These are phyloP conservation scores for Ophiostoma sp. DNA, from an alignment of 2,329 filamentous ascomycete species.

Conservation along the genomic window DNA sequence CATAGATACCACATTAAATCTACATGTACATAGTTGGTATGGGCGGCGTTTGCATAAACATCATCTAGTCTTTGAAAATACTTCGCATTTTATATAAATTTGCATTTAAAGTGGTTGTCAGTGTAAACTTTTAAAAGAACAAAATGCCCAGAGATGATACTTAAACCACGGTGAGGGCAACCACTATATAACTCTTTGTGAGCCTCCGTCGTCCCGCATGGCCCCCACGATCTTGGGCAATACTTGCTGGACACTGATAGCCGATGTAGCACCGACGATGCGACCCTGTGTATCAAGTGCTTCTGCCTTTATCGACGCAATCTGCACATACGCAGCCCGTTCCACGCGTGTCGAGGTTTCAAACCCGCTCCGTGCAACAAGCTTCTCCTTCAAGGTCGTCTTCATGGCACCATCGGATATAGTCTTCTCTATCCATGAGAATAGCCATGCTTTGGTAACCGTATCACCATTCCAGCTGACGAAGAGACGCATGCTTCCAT, in stretches of 20 bases:
- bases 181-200: background rate
- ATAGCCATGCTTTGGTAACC: background rate
- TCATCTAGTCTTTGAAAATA: background rate
- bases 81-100: background rate
- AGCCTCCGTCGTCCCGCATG: background rate
- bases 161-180: background rate
- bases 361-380: background rate
- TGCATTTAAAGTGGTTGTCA: too few species aligned
- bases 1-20: background rate
- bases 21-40: background rate
- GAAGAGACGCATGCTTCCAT: background rate
- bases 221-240: background rate
- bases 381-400: background rate
- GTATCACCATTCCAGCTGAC: conserved; percentile 6
- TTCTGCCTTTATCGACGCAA: background rate
- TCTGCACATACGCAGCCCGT: background rate
- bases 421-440: background rate
- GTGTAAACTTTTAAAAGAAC: too few species aligned
- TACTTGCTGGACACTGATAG: background rate
- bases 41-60: background rate
- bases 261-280: background rate
- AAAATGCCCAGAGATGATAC: too few species aligned
- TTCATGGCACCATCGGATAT: background rate
- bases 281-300: background rate
- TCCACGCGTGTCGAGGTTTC: background rate